A percentile compares a stretch with the other conserved stretches of the same genome.
phyloP scores from a whole-genome alignment of 108 stramenopile genomes.

The Pseudonitzschia delicatissima region DNA sequence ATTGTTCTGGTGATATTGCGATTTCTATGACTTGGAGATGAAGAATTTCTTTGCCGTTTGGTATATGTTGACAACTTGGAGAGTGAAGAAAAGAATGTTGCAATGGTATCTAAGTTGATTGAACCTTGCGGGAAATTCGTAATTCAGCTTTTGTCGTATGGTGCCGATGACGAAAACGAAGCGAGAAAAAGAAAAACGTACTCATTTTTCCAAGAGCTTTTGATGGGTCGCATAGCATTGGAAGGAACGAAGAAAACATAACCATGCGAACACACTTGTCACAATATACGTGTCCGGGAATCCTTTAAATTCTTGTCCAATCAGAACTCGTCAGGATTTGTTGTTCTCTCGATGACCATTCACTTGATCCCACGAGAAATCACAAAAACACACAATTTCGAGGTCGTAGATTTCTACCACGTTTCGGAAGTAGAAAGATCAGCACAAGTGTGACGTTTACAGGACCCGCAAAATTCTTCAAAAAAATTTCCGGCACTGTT shows the following conservation, averaged over 20 bases:
- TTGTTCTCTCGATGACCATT: too few species aligned
- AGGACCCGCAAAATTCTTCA: neutral
- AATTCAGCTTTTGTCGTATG: too few species aligned
- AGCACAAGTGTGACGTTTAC: neutral
- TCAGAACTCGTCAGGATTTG: neutral
- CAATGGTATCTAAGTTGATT: neutral
- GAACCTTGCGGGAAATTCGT: too few species aligned
- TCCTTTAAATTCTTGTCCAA: neutral
- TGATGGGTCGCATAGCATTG: too few species aligned
- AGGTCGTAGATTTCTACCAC: neutral
- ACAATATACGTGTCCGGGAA: neutral
- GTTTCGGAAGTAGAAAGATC: neutral
- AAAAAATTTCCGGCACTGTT: too few species aligned
- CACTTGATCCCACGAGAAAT: neutral
- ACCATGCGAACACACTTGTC: neutral
- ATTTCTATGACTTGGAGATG: neutral
- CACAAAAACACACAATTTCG: neutral
- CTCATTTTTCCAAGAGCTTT: too few species aligned
- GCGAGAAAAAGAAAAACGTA: neutral
- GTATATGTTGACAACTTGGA: neutral
- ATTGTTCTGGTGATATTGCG: too few species aligned
- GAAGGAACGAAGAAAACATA: too few species aligned
- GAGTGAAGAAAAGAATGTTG: neutral
- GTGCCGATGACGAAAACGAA: neutral
- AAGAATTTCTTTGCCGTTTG: neutral